Evolutionary conservation across 2,329 filamentous ascomycete species (phyloP).

Genomic region (Plenodomus biglobosus): DNA sequence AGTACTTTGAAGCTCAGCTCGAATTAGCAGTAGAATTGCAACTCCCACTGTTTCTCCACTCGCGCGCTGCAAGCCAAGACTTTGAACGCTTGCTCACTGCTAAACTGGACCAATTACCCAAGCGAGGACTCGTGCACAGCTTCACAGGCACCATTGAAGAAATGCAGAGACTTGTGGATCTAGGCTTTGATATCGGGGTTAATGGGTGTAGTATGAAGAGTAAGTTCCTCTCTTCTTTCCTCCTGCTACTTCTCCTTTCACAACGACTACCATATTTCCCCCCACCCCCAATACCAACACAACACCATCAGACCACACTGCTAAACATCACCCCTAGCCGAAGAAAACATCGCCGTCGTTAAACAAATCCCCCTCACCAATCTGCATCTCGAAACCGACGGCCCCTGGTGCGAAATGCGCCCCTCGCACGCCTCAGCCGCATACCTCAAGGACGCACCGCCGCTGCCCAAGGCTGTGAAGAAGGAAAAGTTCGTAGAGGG

Average conservation of each 20-base stretch:
- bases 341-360: conserved; percentile 81
- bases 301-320: no score
- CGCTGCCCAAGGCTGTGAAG: conserved; percentile 81
- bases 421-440: conserved; percentile 83
- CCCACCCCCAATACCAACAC: no score
- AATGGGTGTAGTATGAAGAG: conserved; percentile 97
- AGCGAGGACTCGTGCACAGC: conserved; percentile 84
- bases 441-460: conserved; percentile 68
- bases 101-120: conserved; percentile 66
- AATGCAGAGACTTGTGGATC: conserved; percentile 74
- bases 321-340: conserved; percentile 23
- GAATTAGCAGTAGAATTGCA: conserved; percentile 74
- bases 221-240: conserved; percentile 11
- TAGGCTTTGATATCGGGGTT: conserved; percentile 88
- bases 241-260: not conserved
- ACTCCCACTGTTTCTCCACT: conserved; percentile 89
- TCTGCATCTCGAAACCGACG: conserved; percentile 94
- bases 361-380: conserved; percentile 74
- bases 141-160: conserved; percentile 90
- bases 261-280: no score
- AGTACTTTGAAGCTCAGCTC: conserved; percentile 83
- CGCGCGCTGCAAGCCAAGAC: conserved; percentile 80
- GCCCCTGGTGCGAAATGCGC: conserved; percentile 93
- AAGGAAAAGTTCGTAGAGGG: conserved; percentile 93
- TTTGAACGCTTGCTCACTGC: conserved; percentile 68